Evolutionary conservation across 2,329 filamentous ascomycete genomes (phyloP), one percentile per base, ranked within the genome.

Genomic region (Colletotrichum sp.): DNA sequence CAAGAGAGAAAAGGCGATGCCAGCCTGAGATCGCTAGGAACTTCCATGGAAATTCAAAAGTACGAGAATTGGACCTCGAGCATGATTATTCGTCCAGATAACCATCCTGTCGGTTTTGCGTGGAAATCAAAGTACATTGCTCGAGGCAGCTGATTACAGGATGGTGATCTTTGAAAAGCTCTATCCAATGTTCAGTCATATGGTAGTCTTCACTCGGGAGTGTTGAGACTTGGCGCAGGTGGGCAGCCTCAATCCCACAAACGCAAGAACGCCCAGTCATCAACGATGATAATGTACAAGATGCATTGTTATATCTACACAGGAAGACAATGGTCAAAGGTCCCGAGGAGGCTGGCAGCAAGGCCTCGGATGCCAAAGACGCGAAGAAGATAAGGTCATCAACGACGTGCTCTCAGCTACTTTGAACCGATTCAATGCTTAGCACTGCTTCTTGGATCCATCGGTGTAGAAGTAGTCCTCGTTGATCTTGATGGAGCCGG

Each of bases 401-500:
- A 21, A 21, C 44, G n/a, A 21, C 10, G 10, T 9, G 6, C 44
- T 5, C n/a, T n/a, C n/a, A 21, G 10, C 18, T 21, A 1, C 44
- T 52, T 52, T 52, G 15, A 2, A 1, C 2, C 15, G n/a, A n/a
- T 21, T 18, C 4, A 8, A 32, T 16, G 5, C 16, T 67, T 60
- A 69, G 67, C 67, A 69, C 3, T 69, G 32, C 67, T 69, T 69
- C 67, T 69, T 66, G 24, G 69, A 72, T 49, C 69, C 69, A 16
- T 72, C 69, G 6, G 44, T 8, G 69, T 72, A 72, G 34, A 72
- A 72, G 32, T 59, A 67, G 32, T 72, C 69, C 69, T 67, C 44
- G 60, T 72, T 72, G 62, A 72, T 72, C 69, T 72, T 72, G 32
- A 72, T 67, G 9, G 69, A 57, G 15, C 49, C 69, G 34, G 52